These are phyloP conservation scores for Aspergillus niger DNA, from an alignment of 2,329 filamentous ascomycete species.

Conservation along the genomic window DNA sequence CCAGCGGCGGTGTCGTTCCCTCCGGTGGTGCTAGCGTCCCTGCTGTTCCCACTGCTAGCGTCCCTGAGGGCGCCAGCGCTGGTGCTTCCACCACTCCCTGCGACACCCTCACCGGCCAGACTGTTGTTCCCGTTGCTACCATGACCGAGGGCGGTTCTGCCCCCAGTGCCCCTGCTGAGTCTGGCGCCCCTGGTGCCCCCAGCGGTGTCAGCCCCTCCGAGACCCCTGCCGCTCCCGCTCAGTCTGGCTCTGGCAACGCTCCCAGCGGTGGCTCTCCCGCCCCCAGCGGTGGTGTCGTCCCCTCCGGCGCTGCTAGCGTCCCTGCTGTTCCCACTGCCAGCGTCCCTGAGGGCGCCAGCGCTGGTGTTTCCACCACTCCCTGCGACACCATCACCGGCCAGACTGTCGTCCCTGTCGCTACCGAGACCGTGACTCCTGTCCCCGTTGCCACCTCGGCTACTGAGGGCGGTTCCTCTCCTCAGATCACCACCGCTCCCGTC, in stretches of 20 bases:
- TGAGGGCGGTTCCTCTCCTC: slow-evolving; percentile 14
- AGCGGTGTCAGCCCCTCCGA: slow-evolving; percentile 4
- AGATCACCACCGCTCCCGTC: slow-evolving; percentile 22
- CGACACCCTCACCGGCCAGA: slow-evolving; percentile 13
- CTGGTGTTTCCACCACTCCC: slow-evolving; percentile 12
- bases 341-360: slow-evolving; percentile 1
- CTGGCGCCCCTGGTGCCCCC: slow-evolving; percentile 15
- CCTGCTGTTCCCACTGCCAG: slow-evolving; percentile 7
- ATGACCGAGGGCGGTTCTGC: slow-evolving; percentile 12
- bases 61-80: slow-evolving; percentile 5
- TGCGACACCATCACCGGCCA: slow-evolving; percentile 18
- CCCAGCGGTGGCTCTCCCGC: neutral
- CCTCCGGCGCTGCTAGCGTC: slow-evolving; percentile 7
- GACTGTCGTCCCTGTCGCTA: slow-evolving; percentile 15
- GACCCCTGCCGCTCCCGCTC: slow-evolving; percentile 6
- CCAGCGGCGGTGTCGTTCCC: slow-evolving; percentile 13
- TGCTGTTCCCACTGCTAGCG: slow-evolving; percentile 5
- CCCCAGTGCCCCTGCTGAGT: slow-evolving; percentile 11
- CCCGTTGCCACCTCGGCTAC: slow-evolving; percentile 10
- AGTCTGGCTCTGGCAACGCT: neutral
- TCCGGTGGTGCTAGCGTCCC: neutral
- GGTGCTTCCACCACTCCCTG: slow-evolving; percentile 11
- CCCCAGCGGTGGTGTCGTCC: neutral
- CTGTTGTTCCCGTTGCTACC: slow-evolving; percentile 14
- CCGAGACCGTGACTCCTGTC: slow-evolving; percentile 11